Percentiles rank a stretch among this genome's conserved stretches.
Evolutionary conservation across 2,329 filamentous ascomycete genomes (phyloP).

Genomic region (Penicillium italicum): DNA sequence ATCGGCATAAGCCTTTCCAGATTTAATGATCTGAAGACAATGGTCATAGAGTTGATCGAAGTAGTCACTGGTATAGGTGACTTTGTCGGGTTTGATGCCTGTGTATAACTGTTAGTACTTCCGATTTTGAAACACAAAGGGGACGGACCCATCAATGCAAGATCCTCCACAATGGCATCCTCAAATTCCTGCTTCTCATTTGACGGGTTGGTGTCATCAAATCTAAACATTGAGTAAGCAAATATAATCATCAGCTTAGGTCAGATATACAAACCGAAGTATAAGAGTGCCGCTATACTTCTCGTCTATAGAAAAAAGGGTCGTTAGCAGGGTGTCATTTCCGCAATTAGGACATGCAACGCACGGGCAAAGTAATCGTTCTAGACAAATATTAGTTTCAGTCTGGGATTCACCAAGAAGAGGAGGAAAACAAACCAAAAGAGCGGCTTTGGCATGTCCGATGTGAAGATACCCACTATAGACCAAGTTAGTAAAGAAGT

Average conservation of each 20-base stretch:
- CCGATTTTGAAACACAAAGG: neutral
- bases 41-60: constrained; percentile 88
- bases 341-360: neutral
- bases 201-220: constrained; percentile 95
- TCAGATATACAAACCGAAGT: constrained; percentile 45
- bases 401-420: neutral
- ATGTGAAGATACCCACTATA: constrained; percentile 78
- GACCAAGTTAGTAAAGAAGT: neutral
- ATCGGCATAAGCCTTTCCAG: constrained; percentile 87
- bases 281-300: constrained; percentile 80
- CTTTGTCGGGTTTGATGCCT: constrained; percentile 76
- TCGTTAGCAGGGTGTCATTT: neutral
- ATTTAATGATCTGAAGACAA: constrained; percentile 77
- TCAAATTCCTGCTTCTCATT: constrained; percentile 98
- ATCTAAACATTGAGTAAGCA: constrained; percentile 45
- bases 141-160: constrained; percentile 66
- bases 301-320: constrained; percentile 50
- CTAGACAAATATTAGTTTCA: neutral
- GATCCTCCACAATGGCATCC: constrained; percentile 87
- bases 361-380: constrained; percentile 87
- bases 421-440: constrained; percentile 49
- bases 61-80: constrained; percentile 92
- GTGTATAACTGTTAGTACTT: neutral
- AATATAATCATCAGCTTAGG: neutral
- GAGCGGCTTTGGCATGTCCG: constrained; percentile 87